phyloP scores from a whole-genome alignment of 192 early-diverging fungal species.

The Coemansia sp. region DNA sequence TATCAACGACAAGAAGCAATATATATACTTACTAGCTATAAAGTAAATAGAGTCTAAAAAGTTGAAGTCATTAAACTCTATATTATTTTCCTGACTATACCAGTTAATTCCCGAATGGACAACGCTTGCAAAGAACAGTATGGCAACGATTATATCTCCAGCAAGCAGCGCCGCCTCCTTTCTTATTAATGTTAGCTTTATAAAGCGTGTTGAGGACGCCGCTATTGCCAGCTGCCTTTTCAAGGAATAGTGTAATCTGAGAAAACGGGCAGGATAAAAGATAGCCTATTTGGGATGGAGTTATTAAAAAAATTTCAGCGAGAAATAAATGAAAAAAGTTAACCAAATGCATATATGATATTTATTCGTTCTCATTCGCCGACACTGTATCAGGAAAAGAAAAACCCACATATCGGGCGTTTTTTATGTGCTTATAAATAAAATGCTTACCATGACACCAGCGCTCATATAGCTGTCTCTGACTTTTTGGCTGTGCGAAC shows the following conservation, averaged over 20 bases:
- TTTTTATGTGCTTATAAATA: background rate
- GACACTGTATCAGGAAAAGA: background rate
- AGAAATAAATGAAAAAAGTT: too few relatives aligned
- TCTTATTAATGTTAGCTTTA: constrained; percentile 33
- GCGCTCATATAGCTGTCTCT: constrained; percentile 51
- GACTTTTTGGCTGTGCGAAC: constrained; percentile 19
- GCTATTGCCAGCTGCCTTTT: constrained; percentile 30
- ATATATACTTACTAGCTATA: constrained; percentile 40
- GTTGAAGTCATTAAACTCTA: constrained; percentile 23
- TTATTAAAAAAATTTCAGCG: background rate
- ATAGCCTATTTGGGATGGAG: constrained; percentile 24
- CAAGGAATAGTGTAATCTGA: constrained; percentile 39
- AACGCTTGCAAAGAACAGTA: constrained; percentile 41
- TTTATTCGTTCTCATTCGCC: too few relatives aligned
- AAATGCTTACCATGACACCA: constrained; percentile 43
- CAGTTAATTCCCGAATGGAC: constrained; percentile 53
- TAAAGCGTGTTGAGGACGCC: constrained; percentile 14
- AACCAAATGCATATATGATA: too few relatives aligned
- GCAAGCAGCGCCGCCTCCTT: constrained; percentile 36
- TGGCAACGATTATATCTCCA: constrained; percentile 41
- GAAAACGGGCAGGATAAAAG: constrained; percentile 52
- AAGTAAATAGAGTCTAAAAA: constrained; percentile 53
- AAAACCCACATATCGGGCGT: too few relatives aligned
- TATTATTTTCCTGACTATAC: constrained; percentile 33
- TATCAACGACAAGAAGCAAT: too few relatives aligned